Evolutionary conservation across 306 rosid species (phyloP), one percentile per base, ranked within the genome.

Genomic region (Abrus precatorius): DNA sequence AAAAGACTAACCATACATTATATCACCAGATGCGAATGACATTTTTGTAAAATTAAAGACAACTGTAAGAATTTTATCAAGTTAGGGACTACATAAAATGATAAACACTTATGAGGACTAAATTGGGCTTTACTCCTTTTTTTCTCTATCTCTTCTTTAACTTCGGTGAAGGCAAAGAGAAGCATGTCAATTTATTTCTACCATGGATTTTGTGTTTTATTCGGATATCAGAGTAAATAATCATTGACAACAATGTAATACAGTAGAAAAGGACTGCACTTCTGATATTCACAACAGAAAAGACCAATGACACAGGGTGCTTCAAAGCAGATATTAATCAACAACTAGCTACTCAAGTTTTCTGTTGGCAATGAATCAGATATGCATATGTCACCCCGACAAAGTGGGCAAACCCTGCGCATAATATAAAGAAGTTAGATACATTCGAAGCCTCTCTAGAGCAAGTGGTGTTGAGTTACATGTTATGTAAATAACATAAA

Each of bases 351-450:
- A 70, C 49, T 74, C 74, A 53, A 84, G 86, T 83, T 86, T 67
- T 84, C 88, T 10, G 30, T 33, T 30, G 90, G 85, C 30, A 75
- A 13, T 0, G 86, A 61, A 80, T 85, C 89, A 0, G 91, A 85
- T 84, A 84, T 56, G 82, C 98, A 94, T 54, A 94, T 68, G 86
- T 94, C 98, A 32, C 95, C 89, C 27, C 98, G 87, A 79, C 98
- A 94, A 4, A 94, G 89, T 3, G 98, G 98, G 74, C 98, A 94
- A 48, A 94, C 98, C 95, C 98, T 94, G 95, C 67, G 72, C 52
- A 83, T 43, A 70, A 70, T 14, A 62, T 4, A 38, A 9, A 68
- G 30, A 71, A 34, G 69, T 57, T 3, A 48, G 78, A 74, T 50
- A 64, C 11, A 53, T 38, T 36, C 13, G 0, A 59, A 6, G 80